Evolutionary conservation across 2,329 filamentous ascomycete genomes (phyloP).

Genomic region (Aspergillus quadrilineatus): DNA sequence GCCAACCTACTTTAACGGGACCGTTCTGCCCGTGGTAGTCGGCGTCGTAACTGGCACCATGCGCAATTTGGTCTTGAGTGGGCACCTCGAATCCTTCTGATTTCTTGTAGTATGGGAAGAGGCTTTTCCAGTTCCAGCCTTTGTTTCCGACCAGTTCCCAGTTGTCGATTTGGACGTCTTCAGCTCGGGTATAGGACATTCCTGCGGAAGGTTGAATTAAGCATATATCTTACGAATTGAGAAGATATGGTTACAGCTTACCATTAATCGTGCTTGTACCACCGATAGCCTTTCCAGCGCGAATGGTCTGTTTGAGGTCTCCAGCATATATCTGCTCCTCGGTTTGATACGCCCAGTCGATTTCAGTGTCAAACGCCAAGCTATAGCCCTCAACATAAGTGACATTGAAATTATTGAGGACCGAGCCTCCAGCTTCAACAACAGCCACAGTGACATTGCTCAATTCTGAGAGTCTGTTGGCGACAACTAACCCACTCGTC

Average conservation of each 20-base stretch:
- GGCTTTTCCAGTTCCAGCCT: constrained; percentile 35
- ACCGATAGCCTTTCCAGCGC: constrained; percentile 46
- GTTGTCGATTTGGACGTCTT: constrained; percentile 39
- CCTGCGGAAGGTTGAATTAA: constrained; percentile 22
- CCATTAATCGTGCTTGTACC: constrained; percentile 49
- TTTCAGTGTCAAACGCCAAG: constrained; percentile 32
- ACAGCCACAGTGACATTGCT: constrained; percentile 29
- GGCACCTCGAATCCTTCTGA: constrained; percentile 31
- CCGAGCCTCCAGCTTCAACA: constrained; percentile 35
- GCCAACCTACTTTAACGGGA: constrained; percentile 32
- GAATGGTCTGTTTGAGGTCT: constrained; percentile 33
- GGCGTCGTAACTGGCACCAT: constrained; percentile 30
- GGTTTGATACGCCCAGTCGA: constrained; percentile 47
- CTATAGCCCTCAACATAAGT: constrained; percentile 27
- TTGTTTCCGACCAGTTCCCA: constrained; percentile 37
- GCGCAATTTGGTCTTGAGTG: constrained; percentile 20
- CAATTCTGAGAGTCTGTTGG: constrained; percentile 37
- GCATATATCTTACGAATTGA: neutral
- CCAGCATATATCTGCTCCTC: constrained; percentile 43
- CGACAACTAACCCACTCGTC: constrained; percentile 36
- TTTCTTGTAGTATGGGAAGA: constrained; percentile 34
- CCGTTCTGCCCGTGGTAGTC: constrained; percentile 31
- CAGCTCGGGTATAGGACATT: constrained; percentile 41
- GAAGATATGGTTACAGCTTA: constrained; percentile 5
- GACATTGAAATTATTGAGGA: constrained; percentile 31